Evolutionary conservation across 768 basidiomycete species (phyloP), one percentile per base, ranked within the genome.

Genomic region (Chlorophyllum brunneum): DNA sequence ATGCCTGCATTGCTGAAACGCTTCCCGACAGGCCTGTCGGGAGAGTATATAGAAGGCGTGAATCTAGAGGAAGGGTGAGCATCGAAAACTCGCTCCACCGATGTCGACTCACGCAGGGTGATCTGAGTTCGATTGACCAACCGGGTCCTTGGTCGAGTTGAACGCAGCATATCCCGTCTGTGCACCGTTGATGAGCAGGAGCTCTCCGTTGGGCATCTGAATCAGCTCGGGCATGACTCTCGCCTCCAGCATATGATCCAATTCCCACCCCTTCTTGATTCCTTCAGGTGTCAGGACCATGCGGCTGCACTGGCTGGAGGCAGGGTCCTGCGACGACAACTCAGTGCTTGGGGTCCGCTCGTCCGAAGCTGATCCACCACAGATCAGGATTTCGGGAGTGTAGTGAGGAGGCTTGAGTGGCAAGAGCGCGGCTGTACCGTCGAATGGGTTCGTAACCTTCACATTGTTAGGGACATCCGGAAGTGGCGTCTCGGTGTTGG

Each of bases 31-130:
- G 69, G 61, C 3, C 69, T 68, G 49, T 59, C 60, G 5, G 77
- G 73, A 47, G 75, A 74, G 64, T 82, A 84, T 43, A 82, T 55
- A 5, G 73, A 69, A 9, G 80, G 79, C 31, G 66, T 72, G 22
- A 69, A 65, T 30, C 63, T 67, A 37, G 15, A 5, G 18, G 6
- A n/a, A 4, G 29, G 24, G 3, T 4, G 44, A 3, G 45, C 15
- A 13, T 15, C 13, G 4, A 36, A 13, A n/a, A n/a, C n/a, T n/a
- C n/a, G n/a, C 33, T 18, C 15, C 20, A 18, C 15, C 7, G 20
- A 4, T 5, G 7, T 15, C 26, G 20, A 59, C 60, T 53, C 54
- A 68, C 67, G 59, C 66, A 43, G 67, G 63, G 44, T 68, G 66
- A 39, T 67, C 66, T 7, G 65, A 61, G 51, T 68, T 68, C 11